Evolutionary conservation across 768 basidiomycete species (phyloP).

Genomic region (Tulasnella sp.): DNA sequence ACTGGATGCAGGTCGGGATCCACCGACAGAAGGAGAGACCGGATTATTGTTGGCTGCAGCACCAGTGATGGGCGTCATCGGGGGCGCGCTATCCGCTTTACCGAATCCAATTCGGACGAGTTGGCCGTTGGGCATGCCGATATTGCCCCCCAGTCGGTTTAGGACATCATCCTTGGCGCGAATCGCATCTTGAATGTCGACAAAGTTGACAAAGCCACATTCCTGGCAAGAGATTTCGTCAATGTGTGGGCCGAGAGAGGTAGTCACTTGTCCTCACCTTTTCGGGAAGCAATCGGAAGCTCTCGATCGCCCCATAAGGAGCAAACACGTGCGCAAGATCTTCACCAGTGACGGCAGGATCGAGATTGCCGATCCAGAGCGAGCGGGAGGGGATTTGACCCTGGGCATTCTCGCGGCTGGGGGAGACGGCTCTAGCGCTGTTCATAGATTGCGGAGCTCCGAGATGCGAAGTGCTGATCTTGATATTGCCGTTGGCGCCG

Average conservation of each 20-base stretch:
- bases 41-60: conserved; percentile 63
- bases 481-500: conserved; percentile 39
- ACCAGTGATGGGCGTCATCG: conserved; percentile 79
- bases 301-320: conserved; percentile 96
- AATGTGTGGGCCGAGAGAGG: not conserved
- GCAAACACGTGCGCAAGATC: conserved; percentile 95
- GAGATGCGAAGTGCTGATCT: conserved; percentile 68
- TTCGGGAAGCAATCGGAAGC: conserved; percentile 90
- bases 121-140: conserved; percentile 92
- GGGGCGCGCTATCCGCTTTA: conserved; percentile 93
- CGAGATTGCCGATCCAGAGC: conserved; percentile 98
- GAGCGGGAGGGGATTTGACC: conserved; percentile 93
- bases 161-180: conserved; percentile 97
- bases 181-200: conserved; percentile 93
- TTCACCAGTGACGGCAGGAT: conserved; percentile 90
- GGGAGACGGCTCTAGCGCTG: conserved; percentile 67
- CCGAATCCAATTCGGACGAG: conserved; percentile 98
- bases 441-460: conserved; percentile 51
- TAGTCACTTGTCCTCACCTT: conserved; percentile 63
- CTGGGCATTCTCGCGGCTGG: conserved; percentile 77
- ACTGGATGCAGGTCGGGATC: conserved; percentile 50
- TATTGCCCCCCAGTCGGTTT: conserved; percentile 91
- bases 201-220: conserved; percentile 99
- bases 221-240: conserved; percentile 60
- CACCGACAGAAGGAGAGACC: conserved; percentile 53